A percentile compares a stretch with the other conserved stretches of the same genome.
Evolutionary conservation across 129 eudicot species (phyloP).

Genomic region (Silybum marianum): DNA sequence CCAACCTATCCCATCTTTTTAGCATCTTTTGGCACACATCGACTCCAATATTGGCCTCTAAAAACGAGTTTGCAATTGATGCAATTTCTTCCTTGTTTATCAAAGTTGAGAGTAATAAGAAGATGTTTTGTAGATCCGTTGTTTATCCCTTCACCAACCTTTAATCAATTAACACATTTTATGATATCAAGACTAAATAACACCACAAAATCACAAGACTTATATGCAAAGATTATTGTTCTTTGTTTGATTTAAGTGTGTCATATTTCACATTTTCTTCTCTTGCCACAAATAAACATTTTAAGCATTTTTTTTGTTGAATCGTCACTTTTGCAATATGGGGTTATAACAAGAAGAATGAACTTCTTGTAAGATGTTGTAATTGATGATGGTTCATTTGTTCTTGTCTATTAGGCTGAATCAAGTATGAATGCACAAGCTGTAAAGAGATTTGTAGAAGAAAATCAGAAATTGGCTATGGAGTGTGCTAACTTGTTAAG

Average conservation of each 20-base stretch:
- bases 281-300: too few relatives aligned
- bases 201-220: background rate
- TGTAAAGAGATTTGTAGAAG: constrained; percentile 83
- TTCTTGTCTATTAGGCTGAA: constrained; percentile 55
- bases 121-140: constrained; percentile 39
- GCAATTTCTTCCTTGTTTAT: constrained; percentile 49
- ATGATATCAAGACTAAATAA: background rate
- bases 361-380: background rate
- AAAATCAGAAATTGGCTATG: constrained; percentile 71
- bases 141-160: constrained; percentile 40
- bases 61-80: constrained; percentile 46
- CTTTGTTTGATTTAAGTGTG: too few relatives aligned
- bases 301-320: background rate
- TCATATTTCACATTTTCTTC: too few relatives aligned
- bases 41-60: constrained; percentile 55
- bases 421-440: constrained; percentile 80
- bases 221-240: background rate
- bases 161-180: constrained; percentile 4
- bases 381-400: background rate
- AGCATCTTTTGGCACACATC: constrained; percentile 62
- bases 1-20: constrained; percentile 54
- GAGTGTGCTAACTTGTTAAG: constrained; percentile 61
- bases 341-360: background rate
- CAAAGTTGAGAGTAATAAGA: constrained; percentile 51
- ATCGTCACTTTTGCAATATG: background rate